These are phyloP conservation scores for Luffa acutangula DNA, from an alignment of 306 rosid genomes.

Conservation along the genomic window DNA sequence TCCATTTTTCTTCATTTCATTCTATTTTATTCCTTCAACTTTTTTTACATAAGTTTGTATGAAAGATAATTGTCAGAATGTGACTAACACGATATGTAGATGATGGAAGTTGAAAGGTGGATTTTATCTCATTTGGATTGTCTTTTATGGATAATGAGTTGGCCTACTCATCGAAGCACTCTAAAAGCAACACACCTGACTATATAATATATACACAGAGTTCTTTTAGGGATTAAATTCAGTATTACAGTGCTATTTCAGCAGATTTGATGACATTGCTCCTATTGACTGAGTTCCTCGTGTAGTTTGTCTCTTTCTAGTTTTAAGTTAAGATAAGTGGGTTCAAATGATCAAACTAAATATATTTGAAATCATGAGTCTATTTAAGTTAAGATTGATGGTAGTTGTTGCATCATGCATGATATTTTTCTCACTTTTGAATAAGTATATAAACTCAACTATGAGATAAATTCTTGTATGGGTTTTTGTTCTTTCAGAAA, in stretches of 20 bases:
- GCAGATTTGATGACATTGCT: not conserved
- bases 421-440: not conserved
- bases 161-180: not conserved
- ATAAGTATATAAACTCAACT: not conserved
- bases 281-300: not conserved
- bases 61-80: not conserved
- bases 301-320: not conserved
- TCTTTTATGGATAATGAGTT: not conserved
- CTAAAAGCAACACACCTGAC: not conserved
- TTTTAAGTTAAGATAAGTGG: not conserved
- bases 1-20: constrained; percentile 16
- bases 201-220: not conserved
- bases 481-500: constrained; percentile 35
- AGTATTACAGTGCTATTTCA: not conserved
- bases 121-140: not conserved
- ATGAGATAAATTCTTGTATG: constrained; percentile 11
- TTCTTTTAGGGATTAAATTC: not conserved
- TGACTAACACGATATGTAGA: not conserved
- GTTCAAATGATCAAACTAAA: not conserved
- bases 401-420: not conserved
- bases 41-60: not conserved
- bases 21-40: not conserved
- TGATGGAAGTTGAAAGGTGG: not conserved
- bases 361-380: not conserved
- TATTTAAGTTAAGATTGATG: not conserved